Conservation (phyloP, 1,284 basidiomycete species). For the Fomitopsis pinicola region DNA sequence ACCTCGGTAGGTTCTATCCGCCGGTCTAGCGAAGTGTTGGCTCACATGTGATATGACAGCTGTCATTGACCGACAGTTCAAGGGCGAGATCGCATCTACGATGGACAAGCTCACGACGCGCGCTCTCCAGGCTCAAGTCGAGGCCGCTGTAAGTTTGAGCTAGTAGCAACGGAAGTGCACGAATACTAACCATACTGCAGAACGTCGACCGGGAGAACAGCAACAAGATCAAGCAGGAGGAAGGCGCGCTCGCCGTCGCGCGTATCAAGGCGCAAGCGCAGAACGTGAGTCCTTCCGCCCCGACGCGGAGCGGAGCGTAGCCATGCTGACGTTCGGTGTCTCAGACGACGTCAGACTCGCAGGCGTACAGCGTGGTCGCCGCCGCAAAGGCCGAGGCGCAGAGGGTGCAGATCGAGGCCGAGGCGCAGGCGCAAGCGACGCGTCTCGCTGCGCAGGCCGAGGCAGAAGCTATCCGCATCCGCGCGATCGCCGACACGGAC, state of each 20-base stretch:
- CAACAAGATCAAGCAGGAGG: slow-evolving; percentile 80
- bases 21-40: background rate
- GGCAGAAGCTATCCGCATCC: slow-evolving; percentile 61
- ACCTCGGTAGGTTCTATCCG: slow-evolving; percentile 47
- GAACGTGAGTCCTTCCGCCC: slow-evolving; percentile 38
- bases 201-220: slow-evolving; percentile 82
- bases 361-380: slow-evolving; percentile 68
- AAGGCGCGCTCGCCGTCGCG: slow-evolving; percentile 70
- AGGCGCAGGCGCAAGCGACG: slow-evolving; percentile 70
- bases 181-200: slow-evolving; percentile 31
- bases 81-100: slow-evolving; percentile 73
- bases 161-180: background rate
- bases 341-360: slow-evolving; percentile 65
- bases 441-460: slow-evolving; percentile 69
- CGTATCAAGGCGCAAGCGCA: slow-evolving; percentile 66
- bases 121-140: slow-evolving; percentile 77
- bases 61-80: slow-evolving; percentile 81
- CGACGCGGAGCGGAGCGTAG: background rate
- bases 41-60: slow-evolving; percentile 34
- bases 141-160: slow-evolving; percentile 59
- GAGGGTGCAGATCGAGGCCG: slow-evolving; percentile 64
- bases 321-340: background rate
- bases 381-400: slow-evolving; percentile 73
- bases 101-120: slow-evolving; percentile 83
- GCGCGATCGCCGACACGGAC: slow-evolving; percentile 55